Conservation (phyloP, 352 stramenopile genomes). For the Blastocystis sp. region DNA sequence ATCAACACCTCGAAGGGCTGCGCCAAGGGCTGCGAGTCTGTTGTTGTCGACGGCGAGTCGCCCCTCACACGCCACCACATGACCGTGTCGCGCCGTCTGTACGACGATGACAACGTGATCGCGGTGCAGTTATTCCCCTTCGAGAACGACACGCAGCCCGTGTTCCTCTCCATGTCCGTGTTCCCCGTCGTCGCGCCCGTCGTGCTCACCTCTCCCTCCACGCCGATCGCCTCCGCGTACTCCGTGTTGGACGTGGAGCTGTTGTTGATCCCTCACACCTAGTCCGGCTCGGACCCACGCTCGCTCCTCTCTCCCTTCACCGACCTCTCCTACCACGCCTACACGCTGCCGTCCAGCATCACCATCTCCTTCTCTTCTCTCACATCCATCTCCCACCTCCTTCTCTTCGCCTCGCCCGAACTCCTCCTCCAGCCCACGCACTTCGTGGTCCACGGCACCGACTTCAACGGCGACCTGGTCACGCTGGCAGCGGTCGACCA, state of each 20-base stretch:
- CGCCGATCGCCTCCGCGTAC: not conserved
- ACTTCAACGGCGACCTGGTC: not conserved
- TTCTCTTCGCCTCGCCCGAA: slow-evolving; percentile 23
- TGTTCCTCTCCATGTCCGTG: not conserved
- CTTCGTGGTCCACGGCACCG: not conserved
- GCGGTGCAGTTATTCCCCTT: slow-evolving; percentile 1
- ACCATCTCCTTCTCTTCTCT: not conserved
- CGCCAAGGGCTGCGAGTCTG: not conserved
- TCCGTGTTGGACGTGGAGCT: not conserved
- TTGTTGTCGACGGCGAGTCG: not conserved
- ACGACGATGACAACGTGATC: not conserved
- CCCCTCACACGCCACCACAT: not conserved
- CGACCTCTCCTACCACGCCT: not conserved
- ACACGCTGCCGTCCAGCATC: slow-evolving; percentile 7
- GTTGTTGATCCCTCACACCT: not conserved
- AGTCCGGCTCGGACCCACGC: not conserved
- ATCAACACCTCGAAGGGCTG: not conserved
- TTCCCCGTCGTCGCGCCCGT: not conserved
- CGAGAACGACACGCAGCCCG: not conserved
- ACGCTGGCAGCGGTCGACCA: slow-evolving; percentile 11
- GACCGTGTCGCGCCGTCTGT: not conserved
- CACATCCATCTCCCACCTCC: not conserved
- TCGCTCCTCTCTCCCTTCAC: slow-evolving; percentile 39
- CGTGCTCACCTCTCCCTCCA: not conserved
- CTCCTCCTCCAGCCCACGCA: not conserved